phyloP scores from a whole-genome alignment of 2,329 filamentous ascomycete species.

The Arthrobotrys entomopaga region DNA sequence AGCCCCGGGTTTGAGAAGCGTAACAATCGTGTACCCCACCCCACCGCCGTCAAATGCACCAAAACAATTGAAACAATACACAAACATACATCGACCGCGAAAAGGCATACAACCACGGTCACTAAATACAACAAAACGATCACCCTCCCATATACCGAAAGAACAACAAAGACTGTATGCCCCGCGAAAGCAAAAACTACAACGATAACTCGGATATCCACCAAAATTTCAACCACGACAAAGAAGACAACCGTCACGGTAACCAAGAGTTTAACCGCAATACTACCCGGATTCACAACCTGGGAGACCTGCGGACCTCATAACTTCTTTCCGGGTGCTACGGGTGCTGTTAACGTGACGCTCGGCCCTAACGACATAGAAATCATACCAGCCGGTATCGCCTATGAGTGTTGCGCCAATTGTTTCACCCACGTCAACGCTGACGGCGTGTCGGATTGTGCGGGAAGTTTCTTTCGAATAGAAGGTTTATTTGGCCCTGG shows the following conservation, averaged over 20 bases:
- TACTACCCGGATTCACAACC: conserved; percentile 13
- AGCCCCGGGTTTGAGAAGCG: conserved; percentile 1
- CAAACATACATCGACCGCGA: conserved; percentile 23
- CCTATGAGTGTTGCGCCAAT: conserved; percentile 26
- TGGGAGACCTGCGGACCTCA: conserved; percentile 27
- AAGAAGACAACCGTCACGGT: conserved; percentile 15
- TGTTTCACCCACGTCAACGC: conserved; percentile 32
- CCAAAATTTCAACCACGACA: conserved; percentile 16
- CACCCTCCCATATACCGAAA: conserved; percentile 7
- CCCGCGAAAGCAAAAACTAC: conserved; percentile 22
- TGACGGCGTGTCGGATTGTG: conserved; percentile 24
- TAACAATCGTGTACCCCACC: conserved; percentile 8
- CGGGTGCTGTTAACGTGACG: conserved; percentile 12
- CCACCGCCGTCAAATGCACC: conserved; percentile 37
- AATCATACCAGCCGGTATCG: not conserved
- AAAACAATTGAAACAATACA: conserved; percentile 36
- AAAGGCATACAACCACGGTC: conserved; percentile 20
- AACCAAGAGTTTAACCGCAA: conserved; percentile 20
- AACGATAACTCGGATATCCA: conserved; percentile 19
- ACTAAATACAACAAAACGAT: conserved; percentile 31
- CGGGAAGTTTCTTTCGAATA: conserved; percentile 14
- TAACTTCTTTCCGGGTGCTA: conserved; percentile 35
- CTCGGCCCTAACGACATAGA: not conserved
- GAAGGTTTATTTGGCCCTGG: not conserved
- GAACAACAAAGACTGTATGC: conserved; percentile 28